Evolutionary conservation across 208 protist species (phyloP).

Genomic region (Trichomonas gallinae): DNA sequence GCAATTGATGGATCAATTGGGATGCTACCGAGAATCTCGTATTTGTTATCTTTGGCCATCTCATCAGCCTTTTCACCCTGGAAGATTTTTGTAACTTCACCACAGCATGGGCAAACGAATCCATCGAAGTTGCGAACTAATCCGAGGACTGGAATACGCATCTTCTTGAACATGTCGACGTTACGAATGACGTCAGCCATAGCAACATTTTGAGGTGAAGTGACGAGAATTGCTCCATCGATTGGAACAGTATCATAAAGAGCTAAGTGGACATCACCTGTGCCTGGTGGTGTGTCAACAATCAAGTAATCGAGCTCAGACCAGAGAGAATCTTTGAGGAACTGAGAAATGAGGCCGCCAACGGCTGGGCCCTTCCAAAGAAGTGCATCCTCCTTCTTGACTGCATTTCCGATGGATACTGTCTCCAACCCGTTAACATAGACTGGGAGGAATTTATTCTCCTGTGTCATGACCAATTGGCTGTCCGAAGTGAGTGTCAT

Average conservation of each 20-base stretch:
- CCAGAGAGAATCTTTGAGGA: conserved; percentile 35
- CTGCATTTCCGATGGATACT: conserved; percentile 38
- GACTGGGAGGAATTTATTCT: conserved; percentile 10
- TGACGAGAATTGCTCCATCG: conserved; percentile 35
- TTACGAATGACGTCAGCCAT: conserved; percentile 39
- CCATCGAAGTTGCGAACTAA: conserved; percentile 25
- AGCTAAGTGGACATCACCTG: conserved; percentile 42
- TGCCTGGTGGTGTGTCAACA: conserved; percentile 47
- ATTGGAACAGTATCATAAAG: conserved; percentile 32
- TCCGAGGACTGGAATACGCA: conserved; percentile 28
- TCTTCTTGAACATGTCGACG: conserved; percentile 36
- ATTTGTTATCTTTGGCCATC: background rate
- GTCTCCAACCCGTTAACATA: conserved; percentile 20
- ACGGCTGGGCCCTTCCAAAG: conserved; percentile 34
- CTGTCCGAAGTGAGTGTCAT: conserved; percentile 26
- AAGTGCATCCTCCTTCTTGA: conserved; percentile 1
- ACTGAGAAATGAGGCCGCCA: background rate
- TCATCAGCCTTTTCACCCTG: background rate
- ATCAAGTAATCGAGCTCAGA: conserved; percentile 45
- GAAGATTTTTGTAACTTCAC: conserved; percentile 17
- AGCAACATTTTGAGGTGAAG: conserved; percentile 36
- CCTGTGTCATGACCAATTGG: background rate
- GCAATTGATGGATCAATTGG: background rate
- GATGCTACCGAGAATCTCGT: background rate
- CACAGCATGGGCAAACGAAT: background rate